Evolutionary conservation across 2,329 filamentous ascomycete species (phyloP), one percentile per base, ranked within the genome.

Genomic region (Pseudocercospora vitis): DNA sequence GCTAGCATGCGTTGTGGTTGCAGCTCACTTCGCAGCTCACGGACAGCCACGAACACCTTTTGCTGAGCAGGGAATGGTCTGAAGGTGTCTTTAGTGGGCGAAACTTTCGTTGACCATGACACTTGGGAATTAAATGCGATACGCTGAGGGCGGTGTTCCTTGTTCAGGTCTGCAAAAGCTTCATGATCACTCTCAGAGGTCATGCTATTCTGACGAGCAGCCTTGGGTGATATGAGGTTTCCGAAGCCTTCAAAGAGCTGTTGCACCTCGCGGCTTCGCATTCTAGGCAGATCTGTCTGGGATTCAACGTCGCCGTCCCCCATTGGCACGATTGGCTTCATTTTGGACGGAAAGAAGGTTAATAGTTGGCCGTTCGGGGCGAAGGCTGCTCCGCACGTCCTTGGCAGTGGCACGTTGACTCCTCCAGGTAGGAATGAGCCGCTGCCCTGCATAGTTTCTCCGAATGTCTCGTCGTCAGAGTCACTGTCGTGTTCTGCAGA

Each of bases 1-100:
- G 91, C 94, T 57, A 96, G 80, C 50, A 84, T 79, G 55, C 80
- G 80, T 69, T 91, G 94, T 2, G 89, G 87, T 0, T 91, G 91
- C n/a, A 96, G 73, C 9, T 90, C 70, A 44, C 81, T 76, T 7
- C 82, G 81, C 21, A 95, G 69, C 57, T 89, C 80, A 64, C 91
- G 80, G 32, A 96, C 83, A 1, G 84, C 84, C 16, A 97, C 74
- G 18, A 88, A 76, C 57, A 91, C 91, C 62, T 86, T 87, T 1
- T 78, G 72, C 49, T 76, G 71, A 3, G 71, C 69, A 14, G 50
- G 21, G 2, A 52, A 39, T 2, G 52, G 50, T 14, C 24, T 37
- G n/a, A 49, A 50, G 3, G 45, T 54, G 3, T 63, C 12, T 35
- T 64, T 63, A 4, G 48, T 46, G 16, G 63, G 6, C 70, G 71